A percentile compares a stretch with the other conserved stretches of the same genome.
These are phyloP conservation scores for Keithomyces neogunnii DNA, from an alignment of 2,329 filamentous ascomycete species.

Conservation along the genomic window DNA sequence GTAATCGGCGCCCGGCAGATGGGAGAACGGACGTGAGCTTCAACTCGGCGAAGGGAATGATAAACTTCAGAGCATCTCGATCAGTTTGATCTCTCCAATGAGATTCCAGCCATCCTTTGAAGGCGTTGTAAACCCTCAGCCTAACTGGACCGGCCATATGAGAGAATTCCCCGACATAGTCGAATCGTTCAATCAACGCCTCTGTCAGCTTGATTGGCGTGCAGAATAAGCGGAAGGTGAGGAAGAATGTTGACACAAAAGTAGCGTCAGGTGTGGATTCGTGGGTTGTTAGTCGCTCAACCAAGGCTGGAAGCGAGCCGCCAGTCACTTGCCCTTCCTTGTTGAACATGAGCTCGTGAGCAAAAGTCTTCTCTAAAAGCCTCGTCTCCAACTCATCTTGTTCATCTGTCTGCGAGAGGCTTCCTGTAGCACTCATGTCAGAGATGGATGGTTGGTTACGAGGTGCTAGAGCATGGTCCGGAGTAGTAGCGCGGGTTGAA, in stretches of 20 bases:
- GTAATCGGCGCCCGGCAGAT: constrained; percentile 68
- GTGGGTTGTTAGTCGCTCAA: constrained; percentile 90
- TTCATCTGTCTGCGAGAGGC: constrained; percentile 63
- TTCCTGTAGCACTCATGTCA: constrained; percentile 59
- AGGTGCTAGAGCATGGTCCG: constrained; percentile 52
- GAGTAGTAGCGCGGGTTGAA: constrained; percentile 83
- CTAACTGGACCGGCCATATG: constrained; percentile 71
- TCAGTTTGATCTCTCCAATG: constrained; percentile 87
- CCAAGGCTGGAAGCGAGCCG: constrained; percentile 78
- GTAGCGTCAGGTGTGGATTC: constrained; percentile 85
- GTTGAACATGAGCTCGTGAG: constrained; percentile 86
- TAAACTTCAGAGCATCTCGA: constrained; percentile 63
- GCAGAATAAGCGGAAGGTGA: constrained; percentile 91
- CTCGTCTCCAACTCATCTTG: constrained; percentile 71
- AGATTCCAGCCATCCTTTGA: constrained; percentile 95
- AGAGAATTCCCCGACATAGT: constrained; percentile 76
- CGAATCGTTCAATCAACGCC: constrained; percentile 81
- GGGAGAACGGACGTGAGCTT: constrained; percentile 63
- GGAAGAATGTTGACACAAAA: constrained; percentile 91
- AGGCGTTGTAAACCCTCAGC: constrained; percentile 86
- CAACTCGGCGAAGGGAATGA: constrained; percentile 70
- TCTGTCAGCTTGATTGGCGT: constrained; percentile 71
- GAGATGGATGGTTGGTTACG: constrained; percentile 54
- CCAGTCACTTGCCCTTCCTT: constrained; percentile 94
- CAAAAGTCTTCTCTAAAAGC: constrained; percentile 84